Conservation (phyloP, 2,329 filamentous ascomycete species). For the Alternaria rosae region DNA sequence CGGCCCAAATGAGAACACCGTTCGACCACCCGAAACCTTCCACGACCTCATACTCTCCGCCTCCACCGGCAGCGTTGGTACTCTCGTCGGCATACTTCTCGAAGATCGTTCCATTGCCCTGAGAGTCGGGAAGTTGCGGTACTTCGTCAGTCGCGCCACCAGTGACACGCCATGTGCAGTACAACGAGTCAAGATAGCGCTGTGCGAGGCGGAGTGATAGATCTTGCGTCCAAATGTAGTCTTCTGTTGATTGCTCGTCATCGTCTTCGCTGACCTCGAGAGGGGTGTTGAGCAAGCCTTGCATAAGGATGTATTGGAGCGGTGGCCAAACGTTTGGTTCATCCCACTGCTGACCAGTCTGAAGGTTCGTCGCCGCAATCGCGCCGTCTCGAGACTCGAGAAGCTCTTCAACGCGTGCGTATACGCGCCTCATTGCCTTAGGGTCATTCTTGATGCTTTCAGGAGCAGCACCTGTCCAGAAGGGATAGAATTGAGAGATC, state of each 20-base stretch:
- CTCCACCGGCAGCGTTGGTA: slow-evolving; percentile 67
- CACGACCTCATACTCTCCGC: slow-evolving; percentile 73
- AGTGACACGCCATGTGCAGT: slow-evolving; percentile 74
- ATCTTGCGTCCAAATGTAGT: slow-evolving; percentile 62
- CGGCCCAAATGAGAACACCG: slow-evolving; percentile 71
- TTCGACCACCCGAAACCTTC: slow-evolving; percentile 77
- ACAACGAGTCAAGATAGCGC: slow-evolving; percentile 71
- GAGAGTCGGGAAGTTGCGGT: slow-evolving; percentile 39
- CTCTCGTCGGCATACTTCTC: slow-evolving; percentile 72
- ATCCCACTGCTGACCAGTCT: slow-evolving; percentile 72
- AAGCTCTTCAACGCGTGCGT: slow-evolving; percentile 60
- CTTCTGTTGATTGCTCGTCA: slow-evolving; percentile 46
- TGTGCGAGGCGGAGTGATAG: slow-evolving; percentile 68
- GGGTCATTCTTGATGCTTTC: slow-evolving; percentile 65
- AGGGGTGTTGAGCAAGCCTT: slow-evolving; percentile 67
- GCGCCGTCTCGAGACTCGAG: slow-evolving; percentile 63
- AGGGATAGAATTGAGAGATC: slow-evolving; percentile 70
- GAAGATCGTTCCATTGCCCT: slow-evolving; percentile 70
- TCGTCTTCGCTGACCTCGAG: slow-evolving; percentile 63
- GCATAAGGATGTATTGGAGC: slow-evolving; percentile 69
- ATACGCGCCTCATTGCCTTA: slow-evolving; percentile 63
- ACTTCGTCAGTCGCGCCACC: slow-evolving; percentile 63
- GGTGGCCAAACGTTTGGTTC: slow-evolving; percentile 75
- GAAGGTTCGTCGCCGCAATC: slow-evolving; percentile 68
- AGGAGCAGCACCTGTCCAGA: slow-evolving; percentile 72